phyloP scores from a whole-genome alignment of 805 yeast genomes.

The Lipomyces oligophaga region DNA sequence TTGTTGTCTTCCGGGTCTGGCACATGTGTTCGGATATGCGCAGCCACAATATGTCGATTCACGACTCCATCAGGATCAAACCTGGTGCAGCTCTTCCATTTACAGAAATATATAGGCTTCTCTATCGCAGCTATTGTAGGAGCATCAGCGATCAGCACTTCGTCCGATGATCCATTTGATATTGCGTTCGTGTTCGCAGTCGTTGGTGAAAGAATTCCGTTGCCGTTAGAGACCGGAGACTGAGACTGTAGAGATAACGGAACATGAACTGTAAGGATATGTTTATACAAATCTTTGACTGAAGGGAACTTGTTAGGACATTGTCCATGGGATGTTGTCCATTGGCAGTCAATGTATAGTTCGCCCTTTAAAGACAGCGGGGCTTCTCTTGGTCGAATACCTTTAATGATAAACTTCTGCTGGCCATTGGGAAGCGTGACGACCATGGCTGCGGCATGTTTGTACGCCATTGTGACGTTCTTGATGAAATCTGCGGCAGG shows the following conservation, averaged over 20 bases:
- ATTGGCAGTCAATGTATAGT: conserved; percentile 27
- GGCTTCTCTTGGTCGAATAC: conserved; percentile 76
- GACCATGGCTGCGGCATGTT: conserved; percentile 89
- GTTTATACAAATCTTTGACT: conserved; percentile 22
- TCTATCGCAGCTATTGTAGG: neutral
- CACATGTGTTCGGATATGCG: conserved; percentile 29
- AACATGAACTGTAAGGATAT: conserved; percentile 27
- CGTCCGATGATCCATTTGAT: neutral
- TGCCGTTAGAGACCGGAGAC: neutral
- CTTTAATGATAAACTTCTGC: conserved; percentile 85
- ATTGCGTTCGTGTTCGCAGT: neutral
- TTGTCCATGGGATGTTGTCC: conserved; percentile 14
- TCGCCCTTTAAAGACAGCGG: conserved; percentile 36
- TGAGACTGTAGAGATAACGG: conserved; percentile 1
- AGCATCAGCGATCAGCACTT: conserved; percentile 3
- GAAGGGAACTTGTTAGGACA: conserved; percentile 16
- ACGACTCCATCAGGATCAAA: conserved; percentile 23
- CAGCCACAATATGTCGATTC: conserved; percentile 20
- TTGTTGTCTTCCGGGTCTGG: conserved; percentile 25
- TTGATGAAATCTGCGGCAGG: conserved; percentile 97
- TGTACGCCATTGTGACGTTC: conserved; percentile 75
- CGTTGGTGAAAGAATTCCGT: neutral
- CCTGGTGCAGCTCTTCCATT: conserved; percentile 23
- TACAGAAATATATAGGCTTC: conserved; percentile 8
- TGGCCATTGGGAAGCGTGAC: conserved; percentile 60